These are phyloP conservation scores for Silene latifolia DNA, from an alignment of 148 eudicot genomes.

Conservation along the genomic window DNA sequence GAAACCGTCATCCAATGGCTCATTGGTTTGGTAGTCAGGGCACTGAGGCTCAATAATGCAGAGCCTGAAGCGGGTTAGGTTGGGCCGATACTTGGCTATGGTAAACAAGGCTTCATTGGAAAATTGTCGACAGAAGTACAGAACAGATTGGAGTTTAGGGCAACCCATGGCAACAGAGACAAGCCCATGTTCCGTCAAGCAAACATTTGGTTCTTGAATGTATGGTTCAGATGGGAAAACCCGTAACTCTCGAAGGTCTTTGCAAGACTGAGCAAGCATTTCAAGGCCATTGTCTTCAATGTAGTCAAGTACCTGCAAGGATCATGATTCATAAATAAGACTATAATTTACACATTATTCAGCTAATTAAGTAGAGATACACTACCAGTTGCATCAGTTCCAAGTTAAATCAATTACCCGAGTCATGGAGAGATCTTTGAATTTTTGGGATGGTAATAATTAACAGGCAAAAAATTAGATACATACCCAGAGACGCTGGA, in stretches of 20 bases:
- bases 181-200: constrained; percentile 79
- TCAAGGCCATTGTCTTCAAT: constrained; percentile 86
- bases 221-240: constrained; percentile 47
- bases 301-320: constrained; percentile 74
- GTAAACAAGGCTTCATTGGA: constrained; percentile 70
- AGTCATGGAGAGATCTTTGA: neutral
- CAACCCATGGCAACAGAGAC: constrained; percentile 81
- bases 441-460: neutral
- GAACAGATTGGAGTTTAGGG: constrained; percentile 80
- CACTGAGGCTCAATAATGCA: constrained; percentile 74
- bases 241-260: neutral
- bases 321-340: neutral
- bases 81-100: constrained; percentile 69
- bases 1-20: constrained; percentile 81
- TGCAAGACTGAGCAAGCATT: constrained; percentile 60
- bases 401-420: neutral
- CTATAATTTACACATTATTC: too few species aligned
- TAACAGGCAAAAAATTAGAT: neutral
- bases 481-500: constrained; percentile 86
- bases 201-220: constrained; percentile 63
- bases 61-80: constrained; percentile 65
- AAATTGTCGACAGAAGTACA: constrained; percentile 92
- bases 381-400: neutral
- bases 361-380: too few species aligned
- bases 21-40: constrained; percentile 72